Conservation (phyloP, 169 alveolate genomes). For the Eimeria tenella region DNA sequence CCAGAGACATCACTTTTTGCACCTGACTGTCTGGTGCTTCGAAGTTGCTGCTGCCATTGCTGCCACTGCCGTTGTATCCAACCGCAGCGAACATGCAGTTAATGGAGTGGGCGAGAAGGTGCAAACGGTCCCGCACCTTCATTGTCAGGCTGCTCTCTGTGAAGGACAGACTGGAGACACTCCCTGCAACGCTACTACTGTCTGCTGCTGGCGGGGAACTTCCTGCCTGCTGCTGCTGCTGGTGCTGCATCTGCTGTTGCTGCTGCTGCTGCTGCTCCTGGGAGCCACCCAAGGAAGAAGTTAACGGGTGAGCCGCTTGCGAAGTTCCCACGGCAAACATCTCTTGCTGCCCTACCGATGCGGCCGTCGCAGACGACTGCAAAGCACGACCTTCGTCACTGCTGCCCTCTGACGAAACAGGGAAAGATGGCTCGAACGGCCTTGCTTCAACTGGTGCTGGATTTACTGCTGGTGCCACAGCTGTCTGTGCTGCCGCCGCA, state of each 20-base stretch:
- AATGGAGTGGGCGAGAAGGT: conserved; percentile 18
- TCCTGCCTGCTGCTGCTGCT: conserved; percentile 56
- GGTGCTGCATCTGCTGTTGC: conserved; percentile 32
- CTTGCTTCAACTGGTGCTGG: conserved; percentile 45
- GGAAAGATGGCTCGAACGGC: conserved; percentile 50
- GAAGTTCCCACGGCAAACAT: neutral
- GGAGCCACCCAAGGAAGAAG: neutral
- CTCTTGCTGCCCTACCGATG: conserved; percentile 21
- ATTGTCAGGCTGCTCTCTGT: conserved; percentile 22
- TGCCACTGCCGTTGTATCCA: conserved; percentile 10
- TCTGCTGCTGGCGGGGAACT: conserved; percentile 1
- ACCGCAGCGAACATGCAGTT: conserved; percentile 15
- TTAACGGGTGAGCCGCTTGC: neutral
- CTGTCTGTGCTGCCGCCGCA: conserved; percentile 37
- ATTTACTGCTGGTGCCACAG: conserved; percentile 16
- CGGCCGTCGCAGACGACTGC: neutral
- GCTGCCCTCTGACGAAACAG: conserved; percentile 60
- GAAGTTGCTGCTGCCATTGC: neutral
- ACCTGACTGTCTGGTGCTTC: neutral
- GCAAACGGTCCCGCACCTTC: conserved; percentile 44
- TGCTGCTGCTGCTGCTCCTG: neutral
- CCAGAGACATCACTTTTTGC: conserved; percentile 2
- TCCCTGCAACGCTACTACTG: conserved; percentile 42
- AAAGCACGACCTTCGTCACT: conserved; percentile 51
- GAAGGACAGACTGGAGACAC: neutral